Base-by-base conservation (phyloP, 345 rosid genomes). In the Lepidium didymum region DNA sequence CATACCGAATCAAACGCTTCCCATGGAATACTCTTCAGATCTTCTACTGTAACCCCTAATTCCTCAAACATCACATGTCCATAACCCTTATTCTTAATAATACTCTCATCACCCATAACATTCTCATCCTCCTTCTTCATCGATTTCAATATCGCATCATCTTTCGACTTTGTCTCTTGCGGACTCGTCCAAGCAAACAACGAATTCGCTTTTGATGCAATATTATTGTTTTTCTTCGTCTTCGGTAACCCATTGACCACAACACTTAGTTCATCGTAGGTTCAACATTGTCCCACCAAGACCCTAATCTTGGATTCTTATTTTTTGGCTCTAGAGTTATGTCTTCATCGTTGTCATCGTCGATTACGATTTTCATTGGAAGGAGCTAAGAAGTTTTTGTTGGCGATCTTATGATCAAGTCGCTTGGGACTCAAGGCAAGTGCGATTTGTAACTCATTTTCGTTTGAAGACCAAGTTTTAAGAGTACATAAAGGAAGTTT, bases 1-100 rank as follows among this genome's bases (percentile, higher is more conserved):
- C n/a, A n/a, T n/a, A n/a, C n/a, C n/a, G n/a, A n/a, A 70, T 70
- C 69, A 43, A 53, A 70, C 69, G 14, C 40, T 34, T 62, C 56
- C 69, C 56, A 62, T 53, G 63, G 41, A 3, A 43, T 44, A 43
- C 21, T 25, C 49, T 25, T 62, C 56, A 70, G 63, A 53, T 70
- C 75, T 44, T 70, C 75, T 23, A 70, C 47, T 3, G 56, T 0
- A 35, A 70, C 63, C 31, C 62, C 75, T 2, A 70, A 27, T 0
- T 62, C 63, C 31, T 62, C 69, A 43, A 62, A 23, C 0, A 49
- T 1, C 55, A 62, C 56, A 37, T 70, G 69, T 23, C 62, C 16
- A 36, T 62, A 2, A 1, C 47, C 41, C 2, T 10, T 53, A 12
- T 15, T 52, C 12, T 9, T 14, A 34, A 8, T 8, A 6, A 4